Evolutionary conservation across 1,139 yeast genomes (phyloP).

Genomic region (Chernovozyma sophiae-reginae): DNA sequence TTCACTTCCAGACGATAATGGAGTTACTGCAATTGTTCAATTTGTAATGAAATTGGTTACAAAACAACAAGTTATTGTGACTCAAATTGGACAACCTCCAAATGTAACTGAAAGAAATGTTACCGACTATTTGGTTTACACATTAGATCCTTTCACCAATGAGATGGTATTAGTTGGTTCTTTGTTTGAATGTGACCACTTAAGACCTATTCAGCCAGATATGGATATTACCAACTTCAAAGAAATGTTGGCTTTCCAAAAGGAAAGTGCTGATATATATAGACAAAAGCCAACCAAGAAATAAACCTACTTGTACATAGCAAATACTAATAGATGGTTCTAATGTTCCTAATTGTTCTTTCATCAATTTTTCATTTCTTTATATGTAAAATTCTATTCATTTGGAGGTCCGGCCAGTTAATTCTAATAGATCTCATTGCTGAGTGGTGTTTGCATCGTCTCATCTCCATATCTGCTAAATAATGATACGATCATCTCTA

Average conservation of each 20-base stretch:
- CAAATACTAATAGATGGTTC: too few relatives aligned
- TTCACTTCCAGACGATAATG: constrained; percentile 61
- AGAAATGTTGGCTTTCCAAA: constrained; percentile 24
- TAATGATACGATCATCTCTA: too few relatives aligned
- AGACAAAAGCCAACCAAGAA: constrained; percentile 11
- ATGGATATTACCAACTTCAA: constrained; percentile 20
- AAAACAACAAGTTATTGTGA: constrained; percentile 59
- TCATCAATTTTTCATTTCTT: too few relatives aligned
- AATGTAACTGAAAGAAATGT: constrained; percentile 51
- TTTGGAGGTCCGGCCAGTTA: too few relatives aligned
- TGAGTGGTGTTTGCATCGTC: too few relatives aligned
- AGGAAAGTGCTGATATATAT: constrained; percentile 25
- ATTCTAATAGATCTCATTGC: too few relatives aligned
- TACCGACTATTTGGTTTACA: constrained; percentile 70
- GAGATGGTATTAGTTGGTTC: constrained; percentile 74
- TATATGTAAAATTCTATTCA: too few relatives aligned
- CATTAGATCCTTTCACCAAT: constrained; percentile 68
- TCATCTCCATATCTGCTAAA: too few relatives aligned
- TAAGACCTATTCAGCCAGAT: constrained; percentile 33
- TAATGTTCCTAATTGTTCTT: too few relatives aligned
- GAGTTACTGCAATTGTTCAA: constrained; percentile 66
- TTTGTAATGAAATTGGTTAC: constrained; percentile 74
- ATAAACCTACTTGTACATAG: too few relatives aligned
- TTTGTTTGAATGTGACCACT: constrained; percentile 62
- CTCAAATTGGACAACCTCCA: constrained; percentile 35